Conservation (phyloP, 768 basidiomycete genomes). For the Hortiboletus campestris region DNA sequence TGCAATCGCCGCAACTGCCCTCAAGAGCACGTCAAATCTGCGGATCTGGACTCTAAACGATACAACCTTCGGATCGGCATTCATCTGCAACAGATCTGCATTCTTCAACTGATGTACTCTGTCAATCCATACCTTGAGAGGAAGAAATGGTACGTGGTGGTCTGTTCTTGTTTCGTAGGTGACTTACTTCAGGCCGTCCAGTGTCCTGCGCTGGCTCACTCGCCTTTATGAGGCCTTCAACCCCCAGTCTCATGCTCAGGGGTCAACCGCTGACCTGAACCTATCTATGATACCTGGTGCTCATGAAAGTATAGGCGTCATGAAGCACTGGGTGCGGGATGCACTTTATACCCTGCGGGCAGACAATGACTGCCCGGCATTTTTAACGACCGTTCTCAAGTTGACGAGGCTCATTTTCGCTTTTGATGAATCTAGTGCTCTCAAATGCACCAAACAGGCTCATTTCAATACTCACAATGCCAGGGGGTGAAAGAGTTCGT, state of each 20-base stretch:
- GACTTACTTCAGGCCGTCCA: not conserved
- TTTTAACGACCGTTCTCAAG: conserved; percentile 42
- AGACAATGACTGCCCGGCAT: conserved; percentile 11
- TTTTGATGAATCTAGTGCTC: conserved; percentile 36
- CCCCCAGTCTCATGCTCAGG: conserved; percentile 47
- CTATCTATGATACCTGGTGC: conserved; percentile 39
- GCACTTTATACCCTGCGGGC: conserved; percentile 35
- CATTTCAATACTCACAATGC: conserved; percentile 18
- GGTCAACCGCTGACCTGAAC: conserved; percentile 39
- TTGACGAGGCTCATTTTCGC: conserved; percentile 37
- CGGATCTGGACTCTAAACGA: conserved; percentile 24
- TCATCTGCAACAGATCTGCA: conserved; percentile 50
- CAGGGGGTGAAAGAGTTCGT: not conserved
- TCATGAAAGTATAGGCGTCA: conserved; percentile 1
- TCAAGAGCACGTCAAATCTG: conserved; percentile 32
- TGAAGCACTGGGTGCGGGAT: no score
- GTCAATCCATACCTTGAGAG: not conserved
- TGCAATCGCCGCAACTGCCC: conserved; percentile 37
- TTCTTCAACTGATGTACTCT: conserved; percentile 35
- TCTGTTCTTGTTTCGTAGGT: no score
- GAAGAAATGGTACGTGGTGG: not conserved
- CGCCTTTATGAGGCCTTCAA: conserved; percentile 50
- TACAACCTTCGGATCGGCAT: conserved; percentile 43
- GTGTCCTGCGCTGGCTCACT: conserved; percentile 37
- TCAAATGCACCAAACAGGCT: conserved; percentile 35